These are phyloP conservation scores for Fraxinus anomala DNA, from an alignment of 257 asterid species.

Conservation along the genomic window DNA sequence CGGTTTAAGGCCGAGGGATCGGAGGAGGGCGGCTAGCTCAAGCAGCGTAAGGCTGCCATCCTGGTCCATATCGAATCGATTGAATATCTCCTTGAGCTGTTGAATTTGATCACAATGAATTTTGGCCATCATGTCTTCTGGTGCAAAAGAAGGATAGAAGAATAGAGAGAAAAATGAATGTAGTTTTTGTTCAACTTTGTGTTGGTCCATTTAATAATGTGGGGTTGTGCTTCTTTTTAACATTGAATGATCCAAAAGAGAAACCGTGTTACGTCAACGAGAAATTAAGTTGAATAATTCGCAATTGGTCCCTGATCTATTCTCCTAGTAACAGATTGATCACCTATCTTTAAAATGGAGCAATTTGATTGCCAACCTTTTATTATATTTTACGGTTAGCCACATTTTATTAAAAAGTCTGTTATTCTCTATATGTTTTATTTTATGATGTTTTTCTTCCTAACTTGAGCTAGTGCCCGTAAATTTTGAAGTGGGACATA, in stretches of 20 bases:
- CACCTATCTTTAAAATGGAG: background rate
- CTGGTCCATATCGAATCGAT: conserved; percentile 49
- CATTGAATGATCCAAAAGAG: background rate
- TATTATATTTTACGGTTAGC: background rate
- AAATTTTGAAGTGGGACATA: background rate
- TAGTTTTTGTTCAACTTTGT: background rate
- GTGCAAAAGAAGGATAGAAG: conserved; percentile 4
- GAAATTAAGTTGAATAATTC: background rate
- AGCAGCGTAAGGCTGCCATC: conserved; percentile 59
- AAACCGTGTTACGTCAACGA: background rate
- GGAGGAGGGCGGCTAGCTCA: conserved; percentile 54
- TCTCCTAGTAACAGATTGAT: background rate
- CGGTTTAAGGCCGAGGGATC: conserved; percentile 51
- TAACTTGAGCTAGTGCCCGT: background rate
- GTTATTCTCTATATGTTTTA: background rate
- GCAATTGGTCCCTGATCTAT: background rate
- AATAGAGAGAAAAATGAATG: background rate
- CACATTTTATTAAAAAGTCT: background rate
- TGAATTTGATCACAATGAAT: conserved; percentile 43
- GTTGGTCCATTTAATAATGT: background rate
- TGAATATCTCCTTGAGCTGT: conserved; percentile 48
- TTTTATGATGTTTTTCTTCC: background rate
- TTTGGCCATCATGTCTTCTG: conserved; percentile 29
- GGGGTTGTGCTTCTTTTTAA: background rate
- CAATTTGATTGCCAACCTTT: background rate